Evolutionary conservation across 2,329 filamentous ascomycete genomes (phyloP).

Genomic region (Arthroderma sp.): DNA sequence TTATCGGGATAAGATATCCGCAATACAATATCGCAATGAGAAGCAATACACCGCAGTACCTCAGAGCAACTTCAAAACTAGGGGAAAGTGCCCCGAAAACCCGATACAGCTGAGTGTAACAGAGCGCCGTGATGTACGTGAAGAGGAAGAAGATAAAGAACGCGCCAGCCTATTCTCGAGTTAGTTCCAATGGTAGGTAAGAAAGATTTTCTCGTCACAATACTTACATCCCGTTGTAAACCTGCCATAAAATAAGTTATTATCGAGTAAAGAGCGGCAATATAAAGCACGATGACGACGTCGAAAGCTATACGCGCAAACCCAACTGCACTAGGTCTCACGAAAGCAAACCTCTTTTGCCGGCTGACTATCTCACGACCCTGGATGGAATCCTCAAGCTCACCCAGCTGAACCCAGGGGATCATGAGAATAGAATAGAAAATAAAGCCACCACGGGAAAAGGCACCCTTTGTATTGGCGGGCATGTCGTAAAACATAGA

Average conservation of each 20-base stretch:
- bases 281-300: conserved; percentile 45
- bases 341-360: conserved; percentile 56
- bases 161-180: conserved; percentile 34
- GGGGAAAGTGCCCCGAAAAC: conserved; percentile 47
- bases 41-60: conserved; percentile 46
- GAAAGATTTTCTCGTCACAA: not conserved
- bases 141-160: conserved; percentile 53
- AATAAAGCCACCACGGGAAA: conserved; percentile 60
- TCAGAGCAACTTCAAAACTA: conserved; percentile 49
- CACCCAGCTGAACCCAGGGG: conserved; percentile 41
- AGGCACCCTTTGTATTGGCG: conserved; percentile 55
- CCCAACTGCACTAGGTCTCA: conserved; percentile 52
- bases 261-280: conserved; percentile 47
- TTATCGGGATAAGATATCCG: conserved; percentile 49
- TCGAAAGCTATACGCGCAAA: conserved; percentile 51
- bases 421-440: conserved; percentile 85
- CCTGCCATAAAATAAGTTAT: conserved; percentile 46
- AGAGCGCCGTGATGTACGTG: conserved; percentile 44
- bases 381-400: too few species aligned
- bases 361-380: conserved; percentile 45
- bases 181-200: not conserved
- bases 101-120: conserved; percentile 48
- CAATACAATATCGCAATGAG: conserved; percentile 48
- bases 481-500: conserved; percentile 70
- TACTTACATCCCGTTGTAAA: conserved; percentile 3